Evolutionary conservation across 2,329 filamentous ascomycete genomes (phyloP).

Genomic region (Pseudogymnoascus sp.): DNA sequence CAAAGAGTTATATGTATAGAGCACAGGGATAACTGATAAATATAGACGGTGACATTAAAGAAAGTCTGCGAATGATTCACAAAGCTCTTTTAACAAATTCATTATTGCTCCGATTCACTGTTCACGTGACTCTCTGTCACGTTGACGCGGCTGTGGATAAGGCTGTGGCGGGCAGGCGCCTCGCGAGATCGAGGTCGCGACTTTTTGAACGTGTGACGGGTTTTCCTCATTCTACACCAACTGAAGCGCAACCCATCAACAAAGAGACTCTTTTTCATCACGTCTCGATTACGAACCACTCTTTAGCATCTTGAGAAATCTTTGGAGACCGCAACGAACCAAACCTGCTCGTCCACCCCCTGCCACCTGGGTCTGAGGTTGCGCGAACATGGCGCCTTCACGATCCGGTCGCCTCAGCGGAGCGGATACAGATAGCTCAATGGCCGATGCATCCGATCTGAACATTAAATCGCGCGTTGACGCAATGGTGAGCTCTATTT

Average conservation of each 20-base stretch:
- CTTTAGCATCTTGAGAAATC: neutral
- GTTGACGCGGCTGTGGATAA: constrained; percentile 7
- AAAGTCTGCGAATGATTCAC: neutral
- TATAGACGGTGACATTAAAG: neutral
- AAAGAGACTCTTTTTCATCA: constrained; percentile 12
- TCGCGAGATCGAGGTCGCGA: constrained; percentile 7
- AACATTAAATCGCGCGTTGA: constrained; percentile 26
- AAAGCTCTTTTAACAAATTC: neutral
- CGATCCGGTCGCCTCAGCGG: constrained; percentile 44
- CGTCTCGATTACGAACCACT: neutral
- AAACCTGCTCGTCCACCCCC: neutral
- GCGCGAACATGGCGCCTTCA: constrained; percentile 46
- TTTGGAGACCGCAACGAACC: constrained; percentile 14
- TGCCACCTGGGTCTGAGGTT: constrained; percentile 17
- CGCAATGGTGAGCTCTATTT: constrained; percentile 26
- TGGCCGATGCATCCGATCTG: constrained; percentile 48
- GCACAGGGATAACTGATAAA: neutral
- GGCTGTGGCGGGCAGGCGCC: neutral
- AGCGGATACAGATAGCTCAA: constrained; percentile 48
- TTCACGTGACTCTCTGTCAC: neutral
- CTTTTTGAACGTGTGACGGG: constrained; percentile 1
- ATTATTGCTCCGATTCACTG: neutral
- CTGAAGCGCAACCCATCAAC: constrained; percentile 14
- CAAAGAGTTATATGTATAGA: neutral
- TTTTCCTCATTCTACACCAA: constrained; percentile 5